These are phyloP conservation scores for Arachis stenosperma DNA, from an alignment of 306 rosid genomes.

Conservation along the genomic window DNA sequence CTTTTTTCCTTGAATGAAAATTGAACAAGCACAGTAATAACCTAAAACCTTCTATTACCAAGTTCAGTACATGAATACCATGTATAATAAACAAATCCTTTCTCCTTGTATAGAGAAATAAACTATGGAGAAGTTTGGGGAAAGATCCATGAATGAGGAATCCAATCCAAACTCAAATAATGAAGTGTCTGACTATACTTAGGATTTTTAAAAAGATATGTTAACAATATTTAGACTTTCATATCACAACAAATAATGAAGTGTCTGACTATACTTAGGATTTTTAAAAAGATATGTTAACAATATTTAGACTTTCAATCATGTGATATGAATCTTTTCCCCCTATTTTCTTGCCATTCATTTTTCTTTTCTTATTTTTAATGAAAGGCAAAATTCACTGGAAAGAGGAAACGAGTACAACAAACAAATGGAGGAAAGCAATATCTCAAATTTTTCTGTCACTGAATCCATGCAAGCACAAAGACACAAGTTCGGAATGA, in stretches of 20 bases:
- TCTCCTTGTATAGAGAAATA: neutral
- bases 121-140: neutral
- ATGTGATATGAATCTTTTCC: neutral
- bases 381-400: neutral
- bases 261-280: neutral
- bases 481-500: neutral
- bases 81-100: conserved; percentile 13
- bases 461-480: conserved; percentile 7
- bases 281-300: neutral
- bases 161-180: neutral
- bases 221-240: neutral
- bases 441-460: neutral
- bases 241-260: conserved; percentile 15
- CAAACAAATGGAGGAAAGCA: neutral
- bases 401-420: neutral
- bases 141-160: conserved; percentile 18
- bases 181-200: neutral
- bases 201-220: neutral
- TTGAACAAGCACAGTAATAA: conserved; percentile 29
- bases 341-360: no score
- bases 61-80: neutral
- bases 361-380: neutral
- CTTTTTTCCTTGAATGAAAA: neutral
- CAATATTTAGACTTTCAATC: conserved; percentile 2
- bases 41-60: conserved; percentile 13